Base-by-base conservation (phyloP, 345 rosid species). In the Eucalyptus fibrosa region DNA sequence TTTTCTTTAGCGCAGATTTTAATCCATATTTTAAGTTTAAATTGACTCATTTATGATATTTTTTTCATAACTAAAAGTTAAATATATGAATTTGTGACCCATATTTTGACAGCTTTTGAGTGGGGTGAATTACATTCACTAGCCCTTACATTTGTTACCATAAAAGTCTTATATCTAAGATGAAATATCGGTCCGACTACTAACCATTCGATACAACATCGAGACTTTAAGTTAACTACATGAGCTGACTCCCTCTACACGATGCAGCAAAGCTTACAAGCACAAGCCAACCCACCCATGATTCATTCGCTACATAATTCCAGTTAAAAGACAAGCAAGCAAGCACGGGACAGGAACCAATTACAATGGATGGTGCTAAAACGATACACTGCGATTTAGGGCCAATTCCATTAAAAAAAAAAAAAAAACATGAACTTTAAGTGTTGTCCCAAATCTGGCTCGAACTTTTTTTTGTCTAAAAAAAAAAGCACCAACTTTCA, bases 381-480 rank as follows among this genome's bases (percentile, higher is more conserved):
- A 65, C 7, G 4, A 60, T 60, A 26, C 7, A 12, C 67, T 24
- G 30, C 3, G 37, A 65, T 65, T n/a, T 17, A 67, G 13, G 49
- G 49, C 49, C 4, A 47, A 47, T 47, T 47, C 13, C 49, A 47
- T 47, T 8, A 44, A 45, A 45, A 9, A 10, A 45, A 45, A 4
- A 45, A 47, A 47, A 10, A 47, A 0, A 1, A 10, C 4, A n/a
- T n/a, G 49, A 10, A 47, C 49, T 47, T 47, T 45, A 45, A 1
- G 1, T 45, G 4, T 45, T 45, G 0, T 45, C 49, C 0, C 49
- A 45, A 45, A 45, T 45, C 0, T 45, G 1, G 0, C 12, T 11
- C 12, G 1, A 45, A 45, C 49, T 45, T 47, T 11, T 9, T 47
- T 47, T 47, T 47, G 1, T 47, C 49, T 47, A 3, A 47, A 10